Percentiles rank a stretch among this genome's conserved stretches.
phyloP scores from a whole-genome alignment of 768 basidiomycete species.

The Suillus luteus region DNA sequence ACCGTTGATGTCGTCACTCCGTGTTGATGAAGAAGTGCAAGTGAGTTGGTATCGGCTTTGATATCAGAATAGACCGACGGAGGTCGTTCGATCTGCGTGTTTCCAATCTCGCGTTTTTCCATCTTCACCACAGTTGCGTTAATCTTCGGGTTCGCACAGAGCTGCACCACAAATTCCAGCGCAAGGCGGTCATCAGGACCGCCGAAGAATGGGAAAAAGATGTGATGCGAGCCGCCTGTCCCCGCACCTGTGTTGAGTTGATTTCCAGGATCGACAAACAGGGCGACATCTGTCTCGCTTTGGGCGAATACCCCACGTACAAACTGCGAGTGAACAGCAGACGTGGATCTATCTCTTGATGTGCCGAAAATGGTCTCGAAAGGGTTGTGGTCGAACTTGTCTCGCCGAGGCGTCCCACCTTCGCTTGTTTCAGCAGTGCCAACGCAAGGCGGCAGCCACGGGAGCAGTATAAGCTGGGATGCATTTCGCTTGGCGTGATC shows the following conservation, averaged over 20 bases:
- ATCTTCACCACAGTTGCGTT: slow-evolving; percentile 78
- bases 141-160: slow-evolving; percentile 69
- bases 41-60: slow-evolving; percentile 30
- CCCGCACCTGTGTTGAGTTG: slow-evolving; percentile 26
- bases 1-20: slow-evolving; percentile 54
- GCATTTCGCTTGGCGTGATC: slow-evolving; percentile 61
- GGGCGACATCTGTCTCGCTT: slow-evolving; percentile 71
- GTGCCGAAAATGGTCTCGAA: slow-evolving; percentile 68
- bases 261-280: slow-evolving; percentile 75
- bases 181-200: slow-evolving; percentile 92
- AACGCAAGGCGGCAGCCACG: slow-evolving; percentile 63
- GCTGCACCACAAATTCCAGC: slow-evolving; percentile 79
- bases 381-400: slow-evolving; percentile 48
- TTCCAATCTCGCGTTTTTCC: slow-evolving; percentile 45
- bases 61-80: slow-evolving; percentile 29
- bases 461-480: slow-evolving; percentile 78
- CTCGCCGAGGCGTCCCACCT: slow-evolving; percentile 14
- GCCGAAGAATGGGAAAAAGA: slow-evolving; percentile 92
- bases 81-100: slow-evolving; percentile 21
- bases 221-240: slow-evolving; percentile 48
- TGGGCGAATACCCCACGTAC: slow-evolving; percentile 79
- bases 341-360: slow-evolving; percentile 41
- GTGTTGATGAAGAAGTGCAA: slow-evolving; percentile 6
- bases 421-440: slow-evolving; percentile 8
- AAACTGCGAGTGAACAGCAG: slow-evolving; percentile 76